Base-by-base conservation (phyloP, 257 asterid species). In the Catharanthus roseus region DNA sequence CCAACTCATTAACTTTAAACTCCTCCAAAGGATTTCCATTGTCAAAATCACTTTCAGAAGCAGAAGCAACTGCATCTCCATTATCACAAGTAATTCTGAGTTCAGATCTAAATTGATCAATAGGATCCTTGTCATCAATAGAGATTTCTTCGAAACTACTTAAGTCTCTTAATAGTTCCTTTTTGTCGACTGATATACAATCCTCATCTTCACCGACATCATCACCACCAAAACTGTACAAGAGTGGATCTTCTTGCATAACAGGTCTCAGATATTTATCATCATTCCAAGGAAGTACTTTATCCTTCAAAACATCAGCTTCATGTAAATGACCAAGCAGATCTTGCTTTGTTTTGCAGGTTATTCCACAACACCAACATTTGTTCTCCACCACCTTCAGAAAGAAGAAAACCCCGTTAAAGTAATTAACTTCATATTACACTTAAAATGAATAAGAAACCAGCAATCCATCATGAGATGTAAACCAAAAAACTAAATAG, bases 171-270 rank as follows among this genome's bases (percentile, higher is more conserved):
- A 49, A 77, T 61, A 87, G 72, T 66, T 87, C 96, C 36, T 76
- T 77, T 60, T 69, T 47, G 73, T 89, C 91, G 39, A 73, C 21
- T 13, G 77, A 31, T 82, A 78, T 64, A 33, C 67, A 6, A 68
- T 77, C 85, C 31, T 78, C 86, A 71, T 86, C 91, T 68, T 85
- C 95, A 47, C 75, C 78, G 72, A 82, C 96, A 49, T 82, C 86
- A 57, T 82, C 90, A 77, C 85, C 98, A 39, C 65, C 85, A 78
- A 90, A 91, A 73, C 90, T 85, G 81, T 87, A 91, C 75, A 93
- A 69, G 24, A 93, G 85, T 11, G 96, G 85, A 79, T 93, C 99
- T 61, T 91, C 97, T 76, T 78, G 89, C 88, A 89, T 68, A 80
- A 86, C 79, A 26, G 99, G 96, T 53, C 65, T 84, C 63, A 93